Evolutionary conservation across 2,329 filamentous ascomycete species (phyloP).

Genomic region (Cytospora chrysosperma): DNA sequence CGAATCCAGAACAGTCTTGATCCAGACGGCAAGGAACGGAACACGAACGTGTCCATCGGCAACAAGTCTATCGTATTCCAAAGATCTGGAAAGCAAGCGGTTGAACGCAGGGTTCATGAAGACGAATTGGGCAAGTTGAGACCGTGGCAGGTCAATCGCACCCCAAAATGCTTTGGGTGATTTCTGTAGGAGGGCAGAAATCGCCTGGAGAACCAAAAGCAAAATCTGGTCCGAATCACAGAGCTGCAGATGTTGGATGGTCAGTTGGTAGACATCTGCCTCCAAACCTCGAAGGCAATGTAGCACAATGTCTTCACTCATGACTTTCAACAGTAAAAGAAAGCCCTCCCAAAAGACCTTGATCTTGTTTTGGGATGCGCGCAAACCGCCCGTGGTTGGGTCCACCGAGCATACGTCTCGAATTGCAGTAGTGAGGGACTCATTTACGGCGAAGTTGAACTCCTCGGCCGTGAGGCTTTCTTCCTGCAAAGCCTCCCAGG

Average conservation of each 20-base stretch:
- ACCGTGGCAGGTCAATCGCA: slow-evolving; percentile 77
- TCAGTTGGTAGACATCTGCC: slow-evolving; percentile 65
- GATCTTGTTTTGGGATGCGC: slow-evolving; percentile 49
- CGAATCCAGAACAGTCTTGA: slow-evolving; percentile 73
- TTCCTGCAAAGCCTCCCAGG: slow-evolving; percentile 66
- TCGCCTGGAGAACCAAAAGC: slow-evolving; percentile 66
- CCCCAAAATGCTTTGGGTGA: slow-evolving; percentile 84
- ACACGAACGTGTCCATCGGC: slow-evolving; percentile 53
- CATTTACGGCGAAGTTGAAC: slow-evolving; percentile 85
- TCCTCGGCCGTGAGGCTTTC: slow-evolving; percentile 64
- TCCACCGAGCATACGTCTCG: slow-evolving; percentile 14
- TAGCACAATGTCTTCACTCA: slow-evolving; percentile 73
- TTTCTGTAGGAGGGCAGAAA: slow-evolving; percentile 70
- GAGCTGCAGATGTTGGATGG: slow-evolving; percentile 53
- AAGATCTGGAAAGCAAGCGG: slow-evolving; percentile 59
- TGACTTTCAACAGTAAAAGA: slow-evolving; percentile 67
- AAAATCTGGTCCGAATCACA: slow-evolving; percentile 58
- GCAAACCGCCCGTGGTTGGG: slow-evolving; percentile 3
- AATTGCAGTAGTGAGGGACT: slow-evolving; percentile 68
- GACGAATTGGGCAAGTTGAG: slow-evolving; percentile 79
- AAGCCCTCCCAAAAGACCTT: slow-evolving; percentile 79
- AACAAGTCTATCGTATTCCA: slow-evolving; percentile 51
- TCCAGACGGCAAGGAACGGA: slow-evolving; percentile 73
- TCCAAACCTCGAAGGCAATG: slow-evolving; percentile 79
- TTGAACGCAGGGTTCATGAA: slow-evolving; percentile 70